Evolutionary conservation across 2,329 filamentous ascomycete genomes (phyloP).

Genomic region (Laburnicola sp.): DNA sequence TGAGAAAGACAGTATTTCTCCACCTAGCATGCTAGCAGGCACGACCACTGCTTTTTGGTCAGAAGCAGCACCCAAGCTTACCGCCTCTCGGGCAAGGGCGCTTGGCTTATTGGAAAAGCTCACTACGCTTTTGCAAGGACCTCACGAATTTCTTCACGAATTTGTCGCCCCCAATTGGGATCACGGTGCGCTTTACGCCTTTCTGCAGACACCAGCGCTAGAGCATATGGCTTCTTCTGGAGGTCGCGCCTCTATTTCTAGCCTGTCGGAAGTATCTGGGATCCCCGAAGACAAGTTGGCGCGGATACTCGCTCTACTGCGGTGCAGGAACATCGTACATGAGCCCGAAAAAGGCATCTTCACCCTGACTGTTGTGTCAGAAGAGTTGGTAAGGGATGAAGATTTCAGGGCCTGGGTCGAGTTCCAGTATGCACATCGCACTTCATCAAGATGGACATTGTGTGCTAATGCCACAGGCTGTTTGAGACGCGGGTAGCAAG

Average conservation of each 20-base stretch:
- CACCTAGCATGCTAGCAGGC: neutral
- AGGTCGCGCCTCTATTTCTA: neutral
- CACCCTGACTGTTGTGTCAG: constrained; percentile 2
- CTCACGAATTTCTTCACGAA: constrained; percentile 7
- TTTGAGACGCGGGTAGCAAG: constrained; percentile 8
- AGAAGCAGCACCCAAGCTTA: neutral
- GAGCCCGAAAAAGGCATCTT: neutral
- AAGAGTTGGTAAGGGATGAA: constrained; percentile 2
- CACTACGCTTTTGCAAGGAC: constrained; percentile 3
- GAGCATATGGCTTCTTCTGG: neutral
- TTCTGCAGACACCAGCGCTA: neutral
- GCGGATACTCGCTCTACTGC: constrained; percentile 1
- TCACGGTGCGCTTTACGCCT: constrained; percentile 4
- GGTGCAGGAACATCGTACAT: constrained; percentile 3
- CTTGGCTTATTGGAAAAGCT: constrained; percentile 4
- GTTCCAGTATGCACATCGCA: constrained; percentile 1
- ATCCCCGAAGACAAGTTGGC: constrained; percentile 6
- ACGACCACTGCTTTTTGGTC: neutral
- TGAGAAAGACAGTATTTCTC: neutral
- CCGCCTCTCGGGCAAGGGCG: neutral
- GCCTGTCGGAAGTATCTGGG: neutral
- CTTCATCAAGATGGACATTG: neutral
- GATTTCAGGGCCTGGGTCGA: constrained; percentile 4
- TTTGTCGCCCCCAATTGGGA: constrained; percentile 6
- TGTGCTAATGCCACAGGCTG: neutral